Base-by-base conservation (phyloP, 148 eudicot species). In the Amaranthus palmeri region DNA sequence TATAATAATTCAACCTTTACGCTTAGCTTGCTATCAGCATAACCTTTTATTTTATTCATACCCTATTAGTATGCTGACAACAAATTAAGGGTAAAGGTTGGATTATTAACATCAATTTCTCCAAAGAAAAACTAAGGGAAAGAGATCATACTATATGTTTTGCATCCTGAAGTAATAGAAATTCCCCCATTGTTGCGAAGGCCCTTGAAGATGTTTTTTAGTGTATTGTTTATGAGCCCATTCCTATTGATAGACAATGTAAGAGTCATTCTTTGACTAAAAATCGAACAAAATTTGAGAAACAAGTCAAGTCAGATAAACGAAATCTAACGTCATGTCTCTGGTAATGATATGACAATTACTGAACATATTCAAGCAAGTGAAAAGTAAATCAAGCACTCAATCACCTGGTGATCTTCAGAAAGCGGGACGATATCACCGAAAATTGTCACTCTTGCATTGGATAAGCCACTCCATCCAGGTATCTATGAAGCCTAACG, bases 101-200 rank as follows among this genome's bases (percentile, higher is more conserved):
- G 36, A 25, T 25, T 25, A 25, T 25, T 25, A 25, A 25, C 2
- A 25, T 25, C 36, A 25, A 25, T 25, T 25, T 25, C 36, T 25
- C 36, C 36, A 25, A 25, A 25, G 36, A 25, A 25, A 25, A 25
- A 25, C 36, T 25, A 2, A 14, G 25, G 36, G n/a, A 42, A 9
- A 43, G 47, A 45, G 49, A 40, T 5, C n/a, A 65, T 51, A 88
- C 99, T 93, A 88, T 80, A 95, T 92, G 73, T 88, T 89, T 72
- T 91, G 97, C 99, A 95, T 95, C 80, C 99, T 85, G 48, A 95
- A 95, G 81, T 95, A 95, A 84, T 85, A 86, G 81, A 92, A 95
- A 83, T 91, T 95, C 48, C 99, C 99, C 99, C 99, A 95, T 70
- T 95, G 93, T 75, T 95, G 97, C 69, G 99, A 89, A 80, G 99